These are phyloP conservation scores for Pyrenophora teres DNA, from an alignment of 2,329 filamentous ascomycete species.

Conservation along the genomic window DNA sequence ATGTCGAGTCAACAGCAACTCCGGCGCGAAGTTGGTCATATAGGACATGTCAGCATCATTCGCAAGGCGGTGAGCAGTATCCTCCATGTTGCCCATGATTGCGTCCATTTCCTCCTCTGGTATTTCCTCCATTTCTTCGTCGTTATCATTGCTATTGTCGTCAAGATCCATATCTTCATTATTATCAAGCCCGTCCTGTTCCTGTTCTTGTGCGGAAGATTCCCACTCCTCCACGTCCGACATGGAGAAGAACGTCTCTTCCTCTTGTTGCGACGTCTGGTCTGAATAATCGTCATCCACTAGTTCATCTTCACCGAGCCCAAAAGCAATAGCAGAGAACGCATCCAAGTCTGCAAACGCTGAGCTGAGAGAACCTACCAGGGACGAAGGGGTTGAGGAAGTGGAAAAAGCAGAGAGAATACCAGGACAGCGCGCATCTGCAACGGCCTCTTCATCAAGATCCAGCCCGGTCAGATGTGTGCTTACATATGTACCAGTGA, in stretches of 20 bases:
- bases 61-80: constrained; percentile 8
- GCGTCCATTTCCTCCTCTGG: constrained; percentile 14
- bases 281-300: neutral
- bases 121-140: constrained; percentile 24
- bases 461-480: constrained; percentile 14
- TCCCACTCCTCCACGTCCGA: constrained; percentile 20
- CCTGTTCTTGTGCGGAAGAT: neutral
- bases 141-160: constrained; percentile 4
- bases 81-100: constrained; percentile 20
- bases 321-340: constrained; percentile 17
- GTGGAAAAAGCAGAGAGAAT: neutral
- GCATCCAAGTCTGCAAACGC: constrained; percentile 18
- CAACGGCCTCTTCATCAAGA: constrained; percentile 10
- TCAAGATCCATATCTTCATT: neutral
- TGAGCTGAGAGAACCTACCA: constrained; percentile 14
- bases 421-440: neutral
- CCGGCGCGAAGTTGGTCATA: constrained; percentile 29
- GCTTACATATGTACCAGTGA: constrained; percentile 10
- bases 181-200: neutral
- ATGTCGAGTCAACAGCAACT: constrained; percentile 16
- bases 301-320: constrained; percentile 3
- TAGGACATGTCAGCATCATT: constrained; percentile 20
- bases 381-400: constrained; percentile 3
- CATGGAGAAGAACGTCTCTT: constrained; percentile 16
- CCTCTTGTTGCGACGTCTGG: neutral